phyloP scores from a whole-genome alignment of 2,329 filamentous ascomycete species.

The Cladophialophora exuberans region DNA sequence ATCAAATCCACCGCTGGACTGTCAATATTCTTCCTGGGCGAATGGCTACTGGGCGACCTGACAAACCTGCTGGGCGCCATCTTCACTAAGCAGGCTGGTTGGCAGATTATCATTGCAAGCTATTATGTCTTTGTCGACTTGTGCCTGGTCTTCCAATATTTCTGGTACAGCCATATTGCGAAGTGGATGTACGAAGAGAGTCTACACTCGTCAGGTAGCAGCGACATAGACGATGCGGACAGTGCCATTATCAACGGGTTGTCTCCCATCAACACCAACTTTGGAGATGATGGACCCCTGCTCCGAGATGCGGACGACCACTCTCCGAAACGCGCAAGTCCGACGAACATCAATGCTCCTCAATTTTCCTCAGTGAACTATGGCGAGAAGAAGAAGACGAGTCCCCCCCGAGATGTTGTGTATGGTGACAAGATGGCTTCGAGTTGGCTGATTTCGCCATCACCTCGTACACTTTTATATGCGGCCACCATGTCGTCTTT shows the following conservation, averaged over 20 bases:
- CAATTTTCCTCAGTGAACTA: constrained; percentile 30
- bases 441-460: constrained; percentile 35
- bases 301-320: constrained; percentile 15
- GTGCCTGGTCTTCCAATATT: constrained; percentile 64
- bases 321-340: constrained; percentile 20
- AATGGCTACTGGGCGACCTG: constrained; percentile 68
- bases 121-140: constrained; percentile 71
- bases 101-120: constrained; percentile 66
- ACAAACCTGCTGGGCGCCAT: constrained; percentile 66
- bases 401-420: background rate
- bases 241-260: constrained; percentile 43
- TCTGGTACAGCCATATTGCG: constrained; percentile 66
- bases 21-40: constrained; percentile 66
- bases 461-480: constrained; percentile 49
- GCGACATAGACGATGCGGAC: constrained; percentile 35
- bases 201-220: constrained; percentile 33
- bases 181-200: constrained; percentile 48
- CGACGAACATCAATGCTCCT: constrained; percentile 21
- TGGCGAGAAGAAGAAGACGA: constrained; percentile 29
- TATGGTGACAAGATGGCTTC: constrained; percentile 20
- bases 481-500: constrained; percentile 50
- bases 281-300: constrained; percentile 21
- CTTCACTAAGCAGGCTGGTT: constrained; percentile 66
- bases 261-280: constrained; percentile 40
- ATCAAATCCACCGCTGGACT: constrained; percentile 67